These are phyloP conservation scores for Acacia concinna DNA, from an alignment of 331 rosid species.

Conservation along the genomic window DNA sequence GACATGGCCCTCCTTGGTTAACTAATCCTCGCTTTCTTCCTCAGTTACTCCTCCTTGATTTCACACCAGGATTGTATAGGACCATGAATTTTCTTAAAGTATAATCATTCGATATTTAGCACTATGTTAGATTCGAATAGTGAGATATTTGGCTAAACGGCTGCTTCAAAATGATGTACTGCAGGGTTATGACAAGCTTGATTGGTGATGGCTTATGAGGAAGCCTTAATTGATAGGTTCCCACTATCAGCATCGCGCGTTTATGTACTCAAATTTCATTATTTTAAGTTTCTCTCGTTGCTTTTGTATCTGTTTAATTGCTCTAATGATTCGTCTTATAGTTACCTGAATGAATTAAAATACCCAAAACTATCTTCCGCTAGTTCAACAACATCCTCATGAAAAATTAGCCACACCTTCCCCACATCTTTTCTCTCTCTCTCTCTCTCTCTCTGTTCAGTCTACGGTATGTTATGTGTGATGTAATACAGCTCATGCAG, in stretches of 20 bases:
- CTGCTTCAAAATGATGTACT: too few relatives aligned
- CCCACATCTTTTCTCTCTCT: neutral
- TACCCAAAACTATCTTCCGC: neutral
- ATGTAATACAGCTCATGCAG: neutral
- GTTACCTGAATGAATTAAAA: neutral
- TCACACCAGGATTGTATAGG: neutral
- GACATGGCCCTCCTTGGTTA: too few relatives aligned
- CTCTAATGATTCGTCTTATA: neutral
- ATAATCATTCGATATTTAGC: neutral
- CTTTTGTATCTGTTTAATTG: neutral
- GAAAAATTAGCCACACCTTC: neutral
- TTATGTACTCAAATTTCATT: neutral
- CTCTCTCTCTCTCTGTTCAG: too few relatives aligned
- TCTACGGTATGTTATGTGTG: neutral
- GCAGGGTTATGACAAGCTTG: neutral
- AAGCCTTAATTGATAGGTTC: too few relatives aligned
- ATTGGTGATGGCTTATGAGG: too few relatives aligned
- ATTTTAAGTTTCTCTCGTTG: neutral
- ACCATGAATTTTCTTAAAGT: neutral
- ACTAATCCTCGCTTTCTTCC: neutral
- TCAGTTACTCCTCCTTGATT: neutral
- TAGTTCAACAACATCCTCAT: neutral
- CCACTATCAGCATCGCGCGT: too few relatives aligned
- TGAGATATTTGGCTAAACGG: neutral
- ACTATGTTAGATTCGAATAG: neutral